phyloP scores from a whole-genome alignment of 495 filamentous ascomycete species.

The Penicillium bialowiezense region DNA sequence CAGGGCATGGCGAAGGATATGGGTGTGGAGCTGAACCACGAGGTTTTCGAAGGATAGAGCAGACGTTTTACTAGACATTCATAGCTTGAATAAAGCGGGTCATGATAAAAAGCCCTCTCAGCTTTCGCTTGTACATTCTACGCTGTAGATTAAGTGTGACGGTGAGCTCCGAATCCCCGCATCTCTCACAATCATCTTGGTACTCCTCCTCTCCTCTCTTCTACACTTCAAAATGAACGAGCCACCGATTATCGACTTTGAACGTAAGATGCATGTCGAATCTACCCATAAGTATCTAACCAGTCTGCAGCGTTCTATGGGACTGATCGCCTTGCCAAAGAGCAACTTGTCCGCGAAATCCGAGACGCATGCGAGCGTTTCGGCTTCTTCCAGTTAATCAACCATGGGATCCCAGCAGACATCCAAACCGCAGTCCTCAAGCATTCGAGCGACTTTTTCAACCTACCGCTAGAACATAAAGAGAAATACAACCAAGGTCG shows the following conservation, averaged over 20 bases:
- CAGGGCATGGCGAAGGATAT: constrained; percentile 82
- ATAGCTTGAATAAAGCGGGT: too few species aligned
- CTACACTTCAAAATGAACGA: not conserved
- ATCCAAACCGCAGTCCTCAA: constrained; percentile 63
- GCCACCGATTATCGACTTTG: constrained; percentile 18
- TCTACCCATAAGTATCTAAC: not conserved
- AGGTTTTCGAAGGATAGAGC: constrained; percentile 81
- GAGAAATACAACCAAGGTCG: constrained; percentile 23
- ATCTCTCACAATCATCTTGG: not conserved
- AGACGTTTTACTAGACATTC: too few species aligned
- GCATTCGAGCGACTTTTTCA: constrained; percentile 71
- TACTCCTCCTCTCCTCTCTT: too few species aligned
- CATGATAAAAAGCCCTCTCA: too few species aligned
- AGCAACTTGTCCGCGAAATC: constrained; percentile 10
- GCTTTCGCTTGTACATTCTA: too few species aligned
- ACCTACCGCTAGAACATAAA: constrained; percentile 61
- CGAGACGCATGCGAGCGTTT: constrained; percentile 45
- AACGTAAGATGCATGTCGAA: constrained; percentile 3
- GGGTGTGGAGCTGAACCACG: constrained; percentile 84
- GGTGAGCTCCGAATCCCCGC: too few species aligned
- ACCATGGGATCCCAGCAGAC: constrained; percentile 68
- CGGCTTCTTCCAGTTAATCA: constrained; percentile 80
- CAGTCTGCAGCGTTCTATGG: constrained; percentile 13
- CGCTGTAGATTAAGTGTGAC: too few species aligned
- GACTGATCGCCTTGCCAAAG: constrained; percentile 3